phyloP scores from a whole-genome alignment of 148 eudicot genomes.

The Rhododendron ovatum region DNA sequence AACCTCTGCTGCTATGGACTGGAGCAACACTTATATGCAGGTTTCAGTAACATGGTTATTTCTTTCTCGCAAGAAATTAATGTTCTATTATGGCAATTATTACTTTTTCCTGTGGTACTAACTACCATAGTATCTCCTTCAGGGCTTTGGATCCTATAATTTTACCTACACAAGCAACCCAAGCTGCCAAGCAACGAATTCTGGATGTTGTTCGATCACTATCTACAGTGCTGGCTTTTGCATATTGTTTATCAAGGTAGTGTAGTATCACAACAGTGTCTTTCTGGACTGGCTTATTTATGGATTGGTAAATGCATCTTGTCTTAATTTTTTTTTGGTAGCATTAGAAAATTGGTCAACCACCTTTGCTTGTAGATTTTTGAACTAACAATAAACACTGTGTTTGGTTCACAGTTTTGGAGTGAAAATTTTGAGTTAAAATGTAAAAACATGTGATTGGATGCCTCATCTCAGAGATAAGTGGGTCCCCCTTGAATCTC shows the following conservation, averaged over 20 bases:
- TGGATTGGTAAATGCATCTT: not conserved
- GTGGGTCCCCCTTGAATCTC: no score
- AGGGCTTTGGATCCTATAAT: constrained; percentile 66
- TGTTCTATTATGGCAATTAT: not conserved
- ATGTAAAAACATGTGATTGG: no score
- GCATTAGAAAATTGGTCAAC: not conserved
- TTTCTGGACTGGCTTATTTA: not conserved
- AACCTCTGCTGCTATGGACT: constrained; percentile 72
- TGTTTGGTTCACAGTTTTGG: no score
- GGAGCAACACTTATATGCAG: constrained; percentile 72
- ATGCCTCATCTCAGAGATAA: no score
- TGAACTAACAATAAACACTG: not conserved
- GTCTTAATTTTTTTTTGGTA: not conserved
- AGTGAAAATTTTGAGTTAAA: no score
- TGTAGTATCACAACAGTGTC: not conserved
- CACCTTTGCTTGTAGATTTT: not conserved
- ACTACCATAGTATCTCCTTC: constrained; percentile 16
- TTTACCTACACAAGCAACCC: constrained; percentile 70
- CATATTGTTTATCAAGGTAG: constrained; percentile 75
- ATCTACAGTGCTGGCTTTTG: constrained; percentile 69
- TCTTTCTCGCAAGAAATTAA: not conserved
- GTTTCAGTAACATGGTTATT: constrained; percentile 24
- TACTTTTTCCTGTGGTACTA: not conserved
- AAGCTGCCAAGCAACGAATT: constrained; percentile 67
- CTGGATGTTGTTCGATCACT: constrained; percentile 60